phyloP scores from a whole-genome alignment of 495 filamentous ascomycete species.

The Durotheca rogersii region DNA sequence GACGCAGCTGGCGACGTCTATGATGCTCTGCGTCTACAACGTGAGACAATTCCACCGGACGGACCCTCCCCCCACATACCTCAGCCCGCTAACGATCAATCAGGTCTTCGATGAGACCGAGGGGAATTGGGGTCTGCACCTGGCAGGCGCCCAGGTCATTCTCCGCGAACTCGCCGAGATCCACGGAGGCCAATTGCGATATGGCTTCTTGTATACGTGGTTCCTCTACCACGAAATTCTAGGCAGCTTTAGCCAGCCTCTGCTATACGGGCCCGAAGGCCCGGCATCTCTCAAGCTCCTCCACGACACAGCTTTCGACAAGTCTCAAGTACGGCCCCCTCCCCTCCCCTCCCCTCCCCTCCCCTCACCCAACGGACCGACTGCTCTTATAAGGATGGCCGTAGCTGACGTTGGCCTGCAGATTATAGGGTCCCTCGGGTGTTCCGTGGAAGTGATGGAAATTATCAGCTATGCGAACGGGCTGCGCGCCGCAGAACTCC shows the following conservation, averaged over 20 bases:
- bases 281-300: slow-evolving; percentile 33
- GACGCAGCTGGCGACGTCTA: slow-evolving; percentile 40
- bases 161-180: slow-evolving; percentile 29
- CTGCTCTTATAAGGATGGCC: neutral
- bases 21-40: slow-evolving; percentile 45
- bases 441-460: slow-evolving; percentile 38
- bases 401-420: slow-evolving; percentile 23
- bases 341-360: neutral
- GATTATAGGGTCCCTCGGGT: slow-evolving; percentile 42
- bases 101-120: slow-evolving; percentile 43
- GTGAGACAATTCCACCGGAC: slow-evolving; percentile 14
- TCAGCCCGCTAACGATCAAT: slow-evolving; percentile 8
- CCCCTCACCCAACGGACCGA: too few species aligned
- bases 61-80: too few species aligned
- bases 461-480: slow-evolving; percentile 35
- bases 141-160: slow-evolving; percentile 37
- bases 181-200: slow-evolving; percentile 29
- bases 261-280: slow-evolving; percentile 21
- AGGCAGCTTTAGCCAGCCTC: slow-evolving; percentile 37
- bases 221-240: slow-evolving; percentile 42
- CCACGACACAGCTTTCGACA: slow-evolving; percentile 31
- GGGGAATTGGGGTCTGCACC: slow-evolving; percentile 38
- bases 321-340: slow-evolving; percentile 26
- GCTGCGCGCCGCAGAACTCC: slow-evolving; percentile 32
- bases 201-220: slow-evolving; percentile 39